These are phyloP conservation scores for Gossypium herbaceum DNA, from an alignment of 345 rosid species.

Conservation along the genomic window DNA sequence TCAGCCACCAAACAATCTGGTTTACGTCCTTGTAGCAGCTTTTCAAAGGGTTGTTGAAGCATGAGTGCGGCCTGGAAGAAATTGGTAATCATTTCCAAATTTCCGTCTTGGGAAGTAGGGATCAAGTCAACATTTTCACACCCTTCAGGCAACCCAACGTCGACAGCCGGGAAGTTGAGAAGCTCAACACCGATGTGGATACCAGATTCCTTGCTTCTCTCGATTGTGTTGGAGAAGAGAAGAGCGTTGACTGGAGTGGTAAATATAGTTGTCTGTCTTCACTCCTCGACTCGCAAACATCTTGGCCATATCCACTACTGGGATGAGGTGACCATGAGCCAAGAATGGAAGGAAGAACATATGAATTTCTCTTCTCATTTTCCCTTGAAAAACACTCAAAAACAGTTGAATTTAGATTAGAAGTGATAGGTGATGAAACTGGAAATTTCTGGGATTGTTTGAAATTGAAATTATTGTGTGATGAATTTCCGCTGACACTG, in stretches of 20 bases:
- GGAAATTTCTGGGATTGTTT: too few relatives aligned
- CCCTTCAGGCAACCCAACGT: conserved; percentile 40
- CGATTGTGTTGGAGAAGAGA: neutral
- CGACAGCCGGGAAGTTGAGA: conserved; percentile 23
- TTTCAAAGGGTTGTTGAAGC: conserved; percentile 44
- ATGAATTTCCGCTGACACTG: too few relatives aligned
- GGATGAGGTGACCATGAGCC: conserved; percentile 25
- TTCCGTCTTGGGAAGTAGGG: neutral
- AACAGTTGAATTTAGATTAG: too few relatives aligned
- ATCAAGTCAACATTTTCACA: conserved; percentile 33
- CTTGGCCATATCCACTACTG: conserved; percentile 19
- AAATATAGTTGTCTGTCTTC: conserved; percentile 12
- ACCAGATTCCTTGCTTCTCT: conserved; percentile 14
- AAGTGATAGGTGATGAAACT: too few relatives aligned
- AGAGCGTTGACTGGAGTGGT: conserved; percentile 27
- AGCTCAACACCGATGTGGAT: conserved; percentile 14
- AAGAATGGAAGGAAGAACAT: conserved; percentile 16
- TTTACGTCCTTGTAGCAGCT: conserved; percentile 29
- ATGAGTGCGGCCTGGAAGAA: conserved; percentile 27
- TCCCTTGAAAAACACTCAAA: too few relatives aligned
- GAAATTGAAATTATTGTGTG: too few relatives aligned
- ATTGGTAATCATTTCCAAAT: conserved; percentile 9
- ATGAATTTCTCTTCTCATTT: conserved; percentile 6
- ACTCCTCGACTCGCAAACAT: conserved; percentile 14
- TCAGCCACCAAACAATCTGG: conserved; percentile 60